These are phyloP conservation scores for Diatrype stigma DNA, from an alignment of 2,329 filamentous ascomycete species.

Conservation along the genomic window DNA sequence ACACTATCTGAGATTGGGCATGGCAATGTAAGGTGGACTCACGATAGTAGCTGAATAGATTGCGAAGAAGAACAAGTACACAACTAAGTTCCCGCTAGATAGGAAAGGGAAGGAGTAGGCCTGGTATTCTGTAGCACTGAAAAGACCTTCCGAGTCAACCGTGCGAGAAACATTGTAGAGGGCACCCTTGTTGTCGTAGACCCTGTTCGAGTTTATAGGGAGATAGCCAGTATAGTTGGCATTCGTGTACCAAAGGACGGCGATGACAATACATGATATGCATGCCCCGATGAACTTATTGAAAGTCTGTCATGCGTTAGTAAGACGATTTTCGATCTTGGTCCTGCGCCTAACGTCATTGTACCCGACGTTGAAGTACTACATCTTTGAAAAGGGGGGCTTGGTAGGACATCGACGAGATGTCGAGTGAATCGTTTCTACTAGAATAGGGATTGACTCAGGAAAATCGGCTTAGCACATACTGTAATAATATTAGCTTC, in stretches of 20 bases:
- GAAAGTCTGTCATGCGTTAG: slow-evolving; percentile 55
- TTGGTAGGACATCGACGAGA: slow-evolving; percentile 24
- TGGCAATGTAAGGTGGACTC: not conserved
- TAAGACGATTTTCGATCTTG: too few relatives aligned
- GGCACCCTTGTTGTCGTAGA: slow-evolving; percentile 45
- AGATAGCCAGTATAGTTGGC: slow-evolving; percentile 52
- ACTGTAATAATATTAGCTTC: not conserved
- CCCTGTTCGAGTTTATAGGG: slow-evolving; percentile 45
- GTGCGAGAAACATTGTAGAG: slow-evolving; percentile 40
- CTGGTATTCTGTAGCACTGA: slow-evolving; percentile 42
- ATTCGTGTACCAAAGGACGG: slow-evolving; percentile 56
- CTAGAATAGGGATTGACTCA: not conserved
- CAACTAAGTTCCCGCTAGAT: slow-evolving; percentile 43
- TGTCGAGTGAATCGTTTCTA: slow-evolving; percentile 1
- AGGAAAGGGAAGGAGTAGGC: slow-evolving; percentile 50
- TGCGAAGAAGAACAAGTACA: slow-evolving; percentile 54
- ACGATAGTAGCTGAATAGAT: slow-evolving; percentile 47
- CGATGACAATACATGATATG: slow-evolving; percentile 49
- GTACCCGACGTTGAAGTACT: too few relatives aligned
- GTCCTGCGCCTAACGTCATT: too few relatives aligned
- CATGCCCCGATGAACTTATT: slow-evolving; percentile 59
- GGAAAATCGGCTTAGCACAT: not conserved
- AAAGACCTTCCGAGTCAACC: slow-evolving; percentile 33
- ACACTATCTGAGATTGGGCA: too few relatives aligned
- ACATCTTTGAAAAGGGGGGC: too few relatives aligned